Evolutionary conservation across 441 rosid genomes (phyloP), one percentile per base, ranked within the genome.

Genomic region (Breynia disticha): DNA sequence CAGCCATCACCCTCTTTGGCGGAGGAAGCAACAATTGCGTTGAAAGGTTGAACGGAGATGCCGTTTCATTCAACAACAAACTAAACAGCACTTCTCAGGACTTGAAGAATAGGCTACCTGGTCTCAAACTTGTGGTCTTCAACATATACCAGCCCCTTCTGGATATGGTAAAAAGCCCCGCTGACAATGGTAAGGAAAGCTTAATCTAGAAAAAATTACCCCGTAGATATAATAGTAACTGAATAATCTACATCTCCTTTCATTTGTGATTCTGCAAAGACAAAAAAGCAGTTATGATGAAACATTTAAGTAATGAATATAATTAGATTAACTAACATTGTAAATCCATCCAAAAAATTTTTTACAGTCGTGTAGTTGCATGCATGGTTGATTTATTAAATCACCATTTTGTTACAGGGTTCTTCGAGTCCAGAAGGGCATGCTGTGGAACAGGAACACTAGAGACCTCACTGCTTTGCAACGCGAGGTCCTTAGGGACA

Each of bases 401-500:
- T 62, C 44, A 46, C 16, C 16, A 38, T 68, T 7, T 7, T 49
- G 46, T 59, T 52, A 32, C 77, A 94, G 96, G 97, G 50, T 89
- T 89, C 77, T 78, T 79, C 60, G 99, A 89, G 76, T 60, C 89
- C 4, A 77, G 87, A 79, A 87, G 69, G 78, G 88, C 90, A 57
- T 89, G 99, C 71, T 89, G 97, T 48, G 96, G 97, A 67, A 83
- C 96, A 32, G 96, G 95, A 35, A 89, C 87, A 48, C 7, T 85
- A 46, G 99, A 94, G 65, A 85, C 95, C 46, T 83, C 97, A 11
- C 56, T 85, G 64, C 90, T 89, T 43, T 87, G 99, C 79, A 87
- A 87, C 72, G 69, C 82, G 54, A 52, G 77, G 63, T 68, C 95
- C 9, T 7, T 62, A 7, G 95, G 95, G 46, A 87, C 71, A 48